Evolutionary conservation across 139 green algal species (phyloP).

Genomic region (Chlorella sp.): DNA sequence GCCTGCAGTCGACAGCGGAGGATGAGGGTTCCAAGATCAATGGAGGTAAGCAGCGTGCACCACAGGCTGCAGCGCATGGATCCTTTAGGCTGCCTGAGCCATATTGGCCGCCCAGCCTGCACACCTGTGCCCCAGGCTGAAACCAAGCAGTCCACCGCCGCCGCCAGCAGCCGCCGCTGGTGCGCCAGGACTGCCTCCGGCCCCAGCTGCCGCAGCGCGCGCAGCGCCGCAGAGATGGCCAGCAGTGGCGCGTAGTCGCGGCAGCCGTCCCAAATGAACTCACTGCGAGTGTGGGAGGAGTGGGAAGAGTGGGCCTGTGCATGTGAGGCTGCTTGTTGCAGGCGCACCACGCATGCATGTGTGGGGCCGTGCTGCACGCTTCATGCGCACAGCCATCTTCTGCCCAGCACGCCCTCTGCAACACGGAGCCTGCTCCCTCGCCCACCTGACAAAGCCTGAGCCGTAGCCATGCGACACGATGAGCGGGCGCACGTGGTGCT

Average conservation of each 20-base stretch:
- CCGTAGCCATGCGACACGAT: conserved; percentile 61
- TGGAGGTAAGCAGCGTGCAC: too few relatives aligned
- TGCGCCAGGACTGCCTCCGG: conserved; percentile 34
- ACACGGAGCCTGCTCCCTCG: too few relatives aligned
- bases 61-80: too few relatives aligned
- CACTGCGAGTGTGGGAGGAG: not conserved
- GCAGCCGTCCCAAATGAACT: conserved; percentile 78
- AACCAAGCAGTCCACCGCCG: not conserved
- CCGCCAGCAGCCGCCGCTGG: conserved; percentile 46
- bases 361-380: too few relatives aligned
- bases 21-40: too few relatives aligned
- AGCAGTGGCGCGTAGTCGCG: conserved; percentile 76
- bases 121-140: conserved; percentile 23
- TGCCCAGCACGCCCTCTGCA: too few relatives aligned
- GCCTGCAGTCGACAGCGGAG: not conserved
- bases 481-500: conserved; percentile 54
- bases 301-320: too few relatives aligned
- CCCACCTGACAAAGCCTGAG: conserved; percentile 9
- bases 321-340: too few relatives aligned
- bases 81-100: too few relatives aligned
- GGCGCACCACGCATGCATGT: too few relatives aligned
- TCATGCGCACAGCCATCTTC: too few relatives aligned
- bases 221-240: conserved; percentile 57
- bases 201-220: conserved; percentile 55
- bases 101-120: not conserved